Base-by-base conservation (phyloP, 2,329 filamentous ascomycete genomes). In the Pezicula rhizophila region DNA sequence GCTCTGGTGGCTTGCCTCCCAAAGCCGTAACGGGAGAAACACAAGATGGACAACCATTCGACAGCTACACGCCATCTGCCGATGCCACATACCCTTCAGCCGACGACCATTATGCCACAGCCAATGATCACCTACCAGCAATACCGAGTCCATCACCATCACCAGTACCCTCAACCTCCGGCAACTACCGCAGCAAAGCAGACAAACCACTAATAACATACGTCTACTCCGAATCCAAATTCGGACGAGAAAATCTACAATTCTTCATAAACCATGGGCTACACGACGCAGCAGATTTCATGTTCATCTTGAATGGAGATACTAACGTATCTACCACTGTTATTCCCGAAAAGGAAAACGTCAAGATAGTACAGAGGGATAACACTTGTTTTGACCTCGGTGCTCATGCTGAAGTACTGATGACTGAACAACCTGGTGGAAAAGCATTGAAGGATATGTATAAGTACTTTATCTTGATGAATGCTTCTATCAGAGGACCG, bases 331-430 rank as follows among this genome's bases (percentile, higher is more conserved):
- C 46, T 2, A 45, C 33, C 6, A 17, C 41, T 5, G 8, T 50
- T 4, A 51, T 60, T 5, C 55, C 55, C 3, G 20, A 48, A n/a
- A 41, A 46, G 23, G 17, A 45, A 2, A 57, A 59, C 45, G 50
- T 60, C n/a, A 37, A 46, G 42, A 28, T 52, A 31, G 38, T 57
- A n/a, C 37, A 51, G 33, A 45, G 55, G 28, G 39, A 46, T 12
- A 60, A 60, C 34, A 46, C 53, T 39, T 60, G 57, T 48, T 59
- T 51, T 46, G 57, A 60, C 41, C 51, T 60, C 10, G 57, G 57
- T 6, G 51, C 51, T 8, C 44, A 55, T 23, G 52, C 51, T 1
- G 55, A 55, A 37, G 52, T 60, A 10, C 45, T 60, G 12, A 43
- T 45, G 23, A 46, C 38, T 18, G 51, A 54, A 18, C 47, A 54